Percentiles rank a stretch among this genome's conserved stretches.
These are phyloP conservation scores for Leccinum laetum DNA, from an alignment of 1,284 basidiomycete genomes.

Conservation along the genomic window DNA sequence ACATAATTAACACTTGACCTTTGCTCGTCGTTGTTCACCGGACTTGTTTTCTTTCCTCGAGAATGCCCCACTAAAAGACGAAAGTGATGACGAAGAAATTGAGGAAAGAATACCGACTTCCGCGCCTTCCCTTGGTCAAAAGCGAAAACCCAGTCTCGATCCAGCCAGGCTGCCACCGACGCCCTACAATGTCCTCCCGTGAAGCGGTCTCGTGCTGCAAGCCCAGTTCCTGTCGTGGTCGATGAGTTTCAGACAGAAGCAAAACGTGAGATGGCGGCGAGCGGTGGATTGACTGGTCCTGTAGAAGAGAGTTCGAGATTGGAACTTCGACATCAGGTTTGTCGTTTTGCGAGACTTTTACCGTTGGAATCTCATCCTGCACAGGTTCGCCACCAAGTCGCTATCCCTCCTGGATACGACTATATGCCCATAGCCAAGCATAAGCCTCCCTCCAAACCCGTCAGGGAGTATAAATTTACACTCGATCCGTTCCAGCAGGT, in stretches of 20 bases:
- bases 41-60: too few species aligned
- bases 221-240: constrained; percentile 71
- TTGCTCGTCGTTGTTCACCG: too few species aligned
- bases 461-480: constrained; percentile 92
- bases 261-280: constrained; percentile 84
- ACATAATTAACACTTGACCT: too few species aligned
- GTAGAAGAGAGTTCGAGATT: constrained; percentile 68
- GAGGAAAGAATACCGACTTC: too few species aligned
- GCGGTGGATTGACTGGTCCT: constrained; percentile 75
- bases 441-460: constrained; percentile 90
- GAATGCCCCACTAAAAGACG: too few species aligned
- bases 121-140: too few species aligned
- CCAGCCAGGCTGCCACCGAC: too few species aligned
- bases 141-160: too few species aligned
- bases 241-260: constrained; percentile 92
- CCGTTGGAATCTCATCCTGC: constrained; percentile 7
- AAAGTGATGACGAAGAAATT: too few species aligned
- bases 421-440: constrained; percentile 94
- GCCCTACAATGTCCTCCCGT: too few species aligned
- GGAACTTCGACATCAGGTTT: constrained; percentile 78
- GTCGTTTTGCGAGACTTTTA: constrained; percentile 15
- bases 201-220: constrained; percentile 33
- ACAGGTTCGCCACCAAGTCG: constrained; percentile 93
- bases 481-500: constrained; percentile 98
- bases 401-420: constrained; percentile 89